A percentile compares a stretch with the other conserved stretches of the same genome.
Evolutionary conservation across 768 basidiomycete genomes (phyloP).

Genomic region (Boletus reticuloceps): DNA sequence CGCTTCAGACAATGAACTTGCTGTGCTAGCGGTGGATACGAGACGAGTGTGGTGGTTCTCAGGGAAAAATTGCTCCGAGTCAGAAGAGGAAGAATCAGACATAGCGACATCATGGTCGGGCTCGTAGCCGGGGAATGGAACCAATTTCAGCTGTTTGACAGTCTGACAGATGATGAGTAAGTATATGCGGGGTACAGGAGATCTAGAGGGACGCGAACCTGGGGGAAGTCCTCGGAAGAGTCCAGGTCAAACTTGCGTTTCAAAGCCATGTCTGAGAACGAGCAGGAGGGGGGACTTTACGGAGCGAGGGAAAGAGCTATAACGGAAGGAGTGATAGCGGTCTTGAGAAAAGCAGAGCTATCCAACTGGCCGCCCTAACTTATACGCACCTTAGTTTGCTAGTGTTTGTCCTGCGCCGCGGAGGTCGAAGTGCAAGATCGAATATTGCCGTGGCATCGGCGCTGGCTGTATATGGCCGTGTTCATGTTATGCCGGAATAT

Average conservation of each 20-base stretch:
- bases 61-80: constrained; percentile 57
- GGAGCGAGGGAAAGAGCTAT: neutral
- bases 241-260: constrained; percentile 76
- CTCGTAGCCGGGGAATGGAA: constrained; percentile 70
- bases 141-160: constrained; percentile 68
- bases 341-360: constrained; percentile 26
- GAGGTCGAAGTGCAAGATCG: constrained; percentile 14
- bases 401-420: constrained; percentile 27
- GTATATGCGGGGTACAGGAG: constrained; percentile 15
- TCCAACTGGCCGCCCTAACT: constrained; percentile 28
- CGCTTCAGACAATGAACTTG: constrained; percentile 49
- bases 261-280: constrained; percentile 50
- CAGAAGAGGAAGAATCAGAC: constrained; percentile 53
- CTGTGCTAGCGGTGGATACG: constrained; percentile 62
- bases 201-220: constrained; percentile 35
- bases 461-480: neutral
- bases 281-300: constrained; percentile 6
- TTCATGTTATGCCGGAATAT: constrained; percentile 12
- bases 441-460: constrained; percentile 22
- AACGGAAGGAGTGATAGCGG: constrained; percentile 8
- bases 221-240: constrained; percentile 48
- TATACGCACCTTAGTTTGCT: constrained; percentile 28
- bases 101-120: constrained; percentile 67
- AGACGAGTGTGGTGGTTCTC: constrained; percentile 58
- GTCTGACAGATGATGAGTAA: constrained; percentile 35